Evolutionary conservation across 2,329 filamentous ascomycete species (phyloP).

Genomic region (Huntiella abstrusa): DNA sequence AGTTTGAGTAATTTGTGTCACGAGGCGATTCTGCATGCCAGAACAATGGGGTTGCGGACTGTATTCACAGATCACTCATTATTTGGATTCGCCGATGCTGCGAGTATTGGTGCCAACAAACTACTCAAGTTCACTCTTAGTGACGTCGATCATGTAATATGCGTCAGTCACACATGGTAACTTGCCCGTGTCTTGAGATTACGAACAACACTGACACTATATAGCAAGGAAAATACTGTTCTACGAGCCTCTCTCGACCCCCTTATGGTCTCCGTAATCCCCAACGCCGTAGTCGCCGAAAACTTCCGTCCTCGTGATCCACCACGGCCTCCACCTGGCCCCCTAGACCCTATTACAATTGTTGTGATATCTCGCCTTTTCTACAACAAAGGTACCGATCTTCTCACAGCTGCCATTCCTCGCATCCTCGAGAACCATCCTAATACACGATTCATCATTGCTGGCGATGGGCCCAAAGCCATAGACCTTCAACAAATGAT

Average conservation of each 20-base stretch:
- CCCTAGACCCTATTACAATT: slow-evolving; percentile 79
- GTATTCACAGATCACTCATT: slow-evolving; percentile 96
- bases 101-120: slow-evolving; percentile 92
- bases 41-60: slow-evolving; percentile 89
- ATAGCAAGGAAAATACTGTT: slow-evolving; percentile 92
- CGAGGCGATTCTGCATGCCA: slow-evolving; percentile 82
- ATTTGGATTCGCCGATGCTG: slow-evolving; percentile 92
- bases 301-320: slow-evolving; percentile 60
- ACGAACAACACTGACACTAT: background rate
- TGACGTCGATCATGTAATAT: slow-evolving; percentile 95
- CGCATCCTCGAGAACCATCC: slow-evolving; percentile 76
- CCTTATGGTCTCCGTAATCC: slow-evolving; percentile 92
- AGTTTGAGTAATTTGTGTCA: slow-evolving; percentile 86
- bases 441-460: slow-evolving; percentile 92
- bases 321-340: slow-evolving; percentile 51
- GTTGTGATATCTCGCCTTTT: slow-evolving; percentile 94
- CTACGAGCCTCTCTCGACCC: slow-evolving; percentile 86
- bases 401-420: slow-evolving; percentile 89
- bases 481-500: slow-evolving; percentile 98
- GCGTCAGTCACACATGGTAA: slow-evolving; percentile 93
- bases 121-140: slow-evolving; percentile 88
- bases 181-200: slow-evolving; percentile 13
- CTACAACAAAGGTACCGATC: slow-evolving; percentile 95
- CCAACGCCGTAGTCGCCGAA: slow-evolving; percentile 83
- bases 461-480: slow-evolving; percentile 84